Evolutionary conservation across 2,329 filamentous ascomycete species (phyloP), one percentile per base, ranked within the genome.

Genomic region (Cladosporium sp.): DNA sequence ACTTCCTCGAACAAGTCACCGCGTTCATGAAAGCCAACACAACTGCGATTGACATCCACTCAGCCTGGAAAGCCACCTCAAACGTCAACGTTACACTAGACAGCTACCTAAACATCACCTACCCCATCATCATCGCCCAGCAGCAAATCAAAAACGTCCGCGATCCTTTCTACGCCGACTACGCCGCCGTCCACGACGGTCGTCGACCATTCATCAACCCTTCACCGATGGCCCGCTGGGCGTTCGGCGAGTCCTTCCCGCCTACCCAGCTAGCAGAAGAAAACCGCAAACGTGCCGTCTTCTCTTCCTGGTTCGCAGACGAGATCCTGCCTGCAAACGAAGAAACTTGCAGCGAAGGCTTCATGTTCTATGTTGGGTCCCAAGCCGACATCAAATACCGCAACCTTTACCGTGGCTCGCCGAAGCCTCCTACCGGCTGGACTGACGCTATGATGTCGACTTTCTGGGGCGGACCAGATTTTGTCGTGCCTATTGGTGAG

Each of bases 351-450:
- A 81, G 79, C 3, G 74, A 79, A 5, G 76, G 73, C 20, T 60
- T 84, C 0, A 61, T 83, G 17, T 67, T 84, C 14, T 83, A 84
- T 60, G 70, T 78, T 0, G 78, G 75, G 17, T 73, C 67, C 42
- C 65, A 63, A 59, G 80, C 65, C 62, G 74, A 60, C 25, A 69
- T 69, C 60, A 78, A 67, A 25, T 78, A 80, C 60, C 73, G 78
- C 30, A 80, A 82, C 63, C 63, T 65, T 4, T 82, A 81, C 61
- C 61, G 66, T 3, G 67, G 66, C 5, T 65, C 74, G 1, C 82
- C 82, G 0, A 68, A 76, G 3, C 81, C 82, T 0, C 79, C 82
- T 0, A 72, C 75, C 8, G 81, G 81, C 0, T 84, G 82, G 58
- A 65, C 67, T 2, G 73, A 78, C 0, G 66, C 80, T 3, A 76